phyloP scores from a whole-genome alignment of 106 monocot species.

The Acanthochlamys bracteata region DNA sequence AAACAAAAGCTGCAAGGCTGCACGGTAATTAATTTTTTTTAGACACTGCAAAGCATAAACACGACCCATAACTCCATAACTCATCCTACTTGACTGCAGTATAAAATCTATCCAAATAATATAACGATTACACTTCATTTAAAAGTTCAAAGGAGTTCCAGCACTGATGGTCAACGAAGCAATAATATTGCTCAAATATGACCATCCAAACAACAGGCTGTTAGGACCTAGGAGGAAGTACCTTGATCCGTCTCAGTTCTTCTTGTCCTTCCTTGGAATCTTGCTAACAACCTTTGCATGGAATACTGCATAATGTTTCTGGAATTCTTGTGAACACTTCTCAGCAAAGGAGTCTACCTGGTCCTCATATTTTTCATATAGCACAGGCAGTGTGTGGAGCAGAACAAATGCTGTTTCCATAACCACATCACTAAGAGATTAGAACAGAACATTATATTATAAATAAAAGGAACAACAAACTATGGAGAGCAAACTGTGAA shows the following conservation, averaged over 20 bases:
- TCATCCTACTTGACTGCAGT: background rate
- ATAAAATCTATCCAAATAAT: slow-evolving; percentile 2
- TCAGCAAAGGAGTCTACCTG: slow-evolving; percentile 70
- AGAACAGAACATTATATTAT: background rate
- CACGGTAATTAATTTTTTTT: too few species aligned
- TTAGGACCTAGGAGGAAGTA: slow-evolving; percentile 11
- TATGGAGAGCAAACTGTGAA: background rate
- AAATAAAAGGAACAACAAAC: background rate
- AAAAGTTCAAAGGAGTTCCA: too few species aligned
- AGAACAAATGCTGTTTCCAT: slow-evolving; percentile 50
- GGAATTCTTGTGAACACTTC: slow-evolving; percentile 49
- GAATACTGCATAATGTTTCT: slow-evolving; percentile 61
- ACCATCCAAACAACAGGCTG: background rate
- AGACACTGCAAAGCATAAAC: too few species aligned
- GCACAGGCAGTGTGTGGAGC: slow-evolving; percentile 63
- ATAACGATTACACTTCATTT: background rate
- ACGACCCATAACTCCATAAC: too few species aligned
- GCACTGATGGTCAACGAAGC: background rate
- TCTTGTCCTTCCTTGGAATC: slow-evolving; percentile 74
- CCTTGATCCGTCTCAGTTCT: slow-evolving; percentile 14
- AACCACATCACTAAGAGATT: background rate
- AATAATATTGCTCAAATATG: background rate
- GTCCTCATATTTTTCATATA: slow-evolving; percentile 89
- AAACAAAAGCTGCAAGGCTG: too few species aligned
- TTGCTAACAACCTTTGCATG: slow-evolving; percentile 58